Percentiles rank a stretch among this genome's conserved stretches.
Evolutionary conservation across 371 early-diverging fungal species (phyloP).

Genomic region (Mucor ambiguus): DNA sequence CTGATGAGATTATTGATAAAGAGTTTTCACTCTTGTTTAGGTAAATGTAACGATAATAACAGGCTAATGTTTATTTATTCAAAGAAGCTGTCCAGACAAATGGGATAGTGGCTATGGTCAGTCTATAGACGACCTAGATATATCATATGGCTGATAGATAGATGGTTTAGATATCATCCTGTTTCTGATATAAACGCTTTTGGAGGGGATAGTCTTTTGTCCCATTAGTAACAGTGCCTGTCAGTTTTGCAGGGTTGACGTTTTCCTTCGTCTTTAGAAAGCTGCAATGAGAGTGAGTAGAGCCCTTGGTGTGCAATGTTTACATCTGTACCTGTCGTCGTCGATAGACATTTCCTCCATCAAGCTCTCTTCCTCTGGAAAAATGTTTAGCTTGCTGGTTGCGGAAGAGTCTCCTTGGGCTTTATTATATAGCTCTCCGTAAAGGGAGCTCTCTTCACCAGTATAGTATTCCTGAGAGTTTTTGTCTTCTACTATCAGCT

Average conservation of each 20-base stretch:
- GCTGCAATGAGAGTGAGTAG: not conserved
- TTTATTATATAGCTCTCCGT: not conserved
- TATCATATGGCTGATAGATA: too few species aligned
- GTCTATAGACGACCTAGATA: too few species aligned
- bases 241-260: not conserved
- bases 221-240: not conserved
- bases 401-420: not conserved
- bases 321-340: not conserved
- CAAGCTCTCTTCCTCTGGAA: not conserved
- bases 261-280: not conserved
- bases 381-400: not conserved
- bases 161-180: not conserved
- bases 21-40: not conserved
- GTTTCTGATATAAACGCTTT: not conserved
- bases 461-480: not conserved
- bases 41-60: not conserved
- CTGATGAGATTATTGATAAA: not conserved
- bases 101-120: not conserved
- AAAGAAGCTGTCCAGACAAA: not conserved
- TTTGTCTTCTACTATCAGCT: not conserved
- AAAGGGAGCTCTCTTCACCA: not conserved
- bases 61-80: not conserved
- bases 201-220: not conserved
- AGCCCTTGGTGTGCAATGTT: not conserved
- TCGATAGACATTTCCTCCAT: not conserved